Evolutionary conservation across 1,139 yeast genomes (phyloP), one percentile per base, ranked within the genome.

Genomic region (Groenewaldozyma auringiensis): DNA sequence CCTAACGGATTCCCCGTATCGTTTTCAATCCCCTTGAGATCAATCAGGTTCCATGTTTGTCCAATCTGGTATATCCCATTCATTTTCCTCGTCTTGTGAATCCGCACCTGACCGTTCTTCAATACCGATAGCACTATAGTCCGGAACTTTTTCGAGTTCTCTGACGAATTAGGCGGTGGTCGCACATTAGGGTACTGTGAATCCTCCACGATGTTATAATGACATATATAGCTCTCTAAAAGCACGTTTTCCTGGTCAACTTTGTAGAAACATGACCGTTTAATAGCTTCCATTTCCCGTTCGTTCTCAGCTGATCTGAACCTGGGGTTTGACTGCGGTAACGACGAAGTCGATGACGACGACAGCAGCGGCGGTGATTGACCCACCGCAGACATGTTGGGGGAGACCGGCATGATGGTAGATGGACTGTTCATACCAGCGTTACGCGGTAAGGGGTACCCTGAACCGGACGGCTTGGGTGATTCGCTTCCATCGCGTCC

Each of bases 31-130:
- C 65, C 65, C 13, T 71, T 66, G 53, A 92, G 68, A 54, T 86
- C 95, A 50, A 78, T 86, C 58, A 92, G 67, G 52, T 81, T 82
- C 98, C 98, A 92, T 3, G 95, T 83, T 58, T 96, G 76, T 35
- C 98, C 98, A 45, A 92, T 85, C 64, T 89, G 97, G 58, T 84
- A 81, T 2, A 80, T 65, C 2, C 84, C 87, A 9, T 78, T 72
- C 57, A 83, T 84, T 61, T 77, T 87, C 56, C 94, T 81, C 1
- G 95, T 96, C 65, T 92, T 92, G 60, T 88, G 96, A 22, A 92
- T 60, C 47, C 82, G 72, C 38, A 86, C 81, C 21, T 84, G 69
- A 2, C 94, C 94, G 2, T 74, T 66, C 42, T 70, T 65, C 48
- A 74, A 69, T 3, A 75, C 76, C 6, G 80, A 72, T 13, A 78